Base-by-base conservation (phyloP, 139 green algal genomes). In the Limnomonas spitsbergensis region DNA sequence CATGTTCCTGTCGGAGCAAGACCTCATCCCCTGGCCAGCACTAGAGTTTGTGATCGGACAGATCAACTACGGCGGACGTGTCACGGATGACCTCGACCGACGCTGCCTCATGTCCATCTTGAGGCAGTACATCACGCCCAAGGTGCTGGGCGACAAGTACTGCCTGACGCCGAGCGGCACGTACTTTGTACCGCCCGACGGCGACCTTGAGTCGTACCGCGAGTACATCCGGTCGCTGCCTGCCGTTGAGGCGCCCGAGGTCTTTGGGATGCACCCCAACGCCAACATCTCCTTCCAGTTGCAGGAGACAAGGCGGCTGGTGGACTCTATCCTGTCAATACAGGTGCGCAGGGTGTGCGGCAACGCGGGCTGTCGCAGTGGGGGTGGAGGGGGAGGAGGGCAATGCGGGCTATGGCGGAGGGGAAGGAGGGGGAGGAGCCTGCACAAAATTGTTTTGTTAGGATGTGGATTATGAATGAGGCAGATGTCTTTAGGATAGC, bases 231-330 rank as follows among this genome's bases (percentile, higher is more conserved):
- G 73, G 40, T 38, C 24, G 38, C 78, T 96, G 72, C 89, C 92
- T 3, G 29, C 74, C 42, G 83, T 78, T 4, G 91, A 95, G 79
- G 87, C 84, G 31, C 93, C 93, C 14, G 92, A 94, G 75, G 90
- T 97, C 67, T 97, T 96, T 88, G 93, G 93, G 69, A 93, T 97
- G 88, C 93, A 97, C 76, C 47, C 89, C 52, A 97, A 95, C 73
- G 93, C 93, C 36, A 91, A 94, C 84, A 94, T 95, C 73, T 81
- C 86, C 9, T 94, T 92, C 81, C 88, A 95, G 85, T 81, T 93
- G 69, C 86, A 93, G 47, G 91, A 95, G 82, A 93, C 88, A 27
- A 70, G 78, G 20, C 85, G 80, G 32, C 71, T 95, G 38, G 39
- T 97, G 2, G 83, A 93, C 53, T 83, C 86, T 1, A 81, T 97